Conservation (phyloP, 23 red algal species). For the Chondrus crispus region DNA sequence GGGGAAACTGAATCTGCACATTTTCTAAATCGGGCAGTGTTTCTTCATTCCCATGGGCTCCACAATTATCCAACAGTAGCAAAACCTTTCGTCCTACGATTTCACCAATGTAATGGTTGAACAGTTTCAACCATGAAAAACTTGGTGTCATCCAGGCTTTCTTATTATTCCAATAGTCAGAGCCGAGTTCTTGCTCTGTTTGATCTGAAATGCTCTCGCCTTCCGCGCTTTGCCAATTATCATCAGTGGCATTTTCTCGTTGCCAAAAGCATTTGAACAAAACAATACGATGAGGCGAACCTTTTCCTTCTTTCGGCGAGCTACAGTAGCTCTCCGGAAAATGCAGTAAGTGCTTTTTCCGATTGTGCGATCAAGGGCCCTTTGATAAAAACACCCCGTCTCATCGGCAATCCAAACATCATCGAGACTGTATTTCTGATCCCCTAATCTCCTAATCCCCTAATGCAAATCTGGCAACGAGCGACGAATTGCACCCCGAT, state of each 20-base stretch:
- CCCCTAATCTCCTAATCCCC: too few relatives aligned
- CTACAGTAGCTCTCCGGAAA: too few relatives aligned
- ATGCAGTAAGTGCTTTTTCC: background rate
- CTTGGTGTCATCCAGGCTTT: slow-evolving; percentile 36
- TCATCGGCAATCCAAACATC: slow-evolving; percentile 36
- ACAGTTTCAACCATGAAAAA: slow-evolving; percentile 19
- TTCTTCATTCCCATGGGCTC: slow-evolving; percentile 23
- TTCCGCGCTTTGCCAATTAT: slow-evolving; percentile 9
- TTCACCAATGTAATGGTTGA: slow-evolving; percentile 10
- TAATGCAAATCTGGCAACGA: too few relatives aligned
- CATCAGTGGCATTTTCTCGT: background rate
- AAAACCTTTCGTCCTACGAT: slow-evolving; percentile 10
- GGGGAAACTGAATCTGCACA: slow-evolving; percentile 10
- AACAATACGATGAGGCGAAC: background rate
- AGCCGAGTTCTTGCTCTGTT: background rate
- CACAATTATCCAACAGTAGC: slow-evolving; percentile 15
- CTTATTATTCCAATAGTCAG: slow-evolving; percentile 6
- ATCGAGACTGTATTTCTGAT: too few relatives aligned
- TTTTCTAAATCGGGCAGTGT: slow-evolving; percentile 12
- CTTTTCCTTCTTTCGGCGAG: slow-evolving; percentile 16
- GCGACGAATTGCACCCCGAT: background rate
- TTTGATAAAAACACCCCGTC: slow-evolving; percentile 15
- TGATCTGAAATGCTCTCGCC: background rate
- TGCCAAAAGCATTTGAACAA: slow-evolving; percentile 24
- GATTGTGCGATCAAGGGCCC: background rate